A percentile compares a stretch with the other conserved stretches of the same genome.
These are phyloP conservation scores for Lasiosphaeria hispida DNA, from an alignment of 495 filamentous ascomycete species.

Conservation along the genomic window DNA sequence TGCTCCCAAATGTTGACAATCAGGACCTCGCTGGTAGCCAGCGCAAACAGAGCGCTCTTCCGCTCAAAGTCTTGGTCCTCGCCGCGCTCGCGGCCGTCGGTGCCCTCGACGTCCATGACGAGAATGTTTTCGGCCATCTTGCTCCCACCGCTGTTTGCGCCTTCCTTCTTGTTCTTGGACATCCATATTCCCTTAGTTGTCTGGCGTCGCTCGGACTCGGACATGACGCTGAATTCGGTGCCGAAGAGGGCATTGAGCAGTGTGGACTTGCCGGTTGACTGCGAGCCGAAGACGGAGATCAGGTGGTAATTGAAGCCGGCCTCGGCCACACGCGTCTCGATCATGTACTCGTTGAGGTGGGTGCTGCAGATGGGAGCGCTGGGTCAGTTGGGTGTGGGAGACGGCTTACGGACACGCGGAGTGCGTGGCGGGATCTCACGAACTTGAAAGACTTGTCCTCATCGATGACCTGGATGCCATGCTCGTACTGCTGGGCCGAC, in stretches of 20 bases:
- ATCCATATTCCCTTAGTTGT: constrained; percentile 99
- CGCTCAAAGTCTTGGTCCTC: constrained; percentile 99
- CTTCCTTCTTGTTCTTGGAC: constrained; percentile 82
- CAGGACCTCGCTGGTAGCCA: constrained; percentile 96
- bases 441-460: constrained; percentile 97
- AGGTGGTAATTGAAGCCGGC: constrained; percentile 98
- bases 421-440: constrained; percentile 25
- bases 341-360: constrained; percentile 77
- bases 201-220: constrained; percentile 82
- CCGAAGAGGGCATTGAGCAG: constrained; percentile 94
- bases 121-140: constrained; percentile 95
- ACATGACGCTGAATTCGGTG: constrained; percentile 95
- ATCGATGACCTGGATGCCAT: constrained; percentile 95
- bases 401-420: background rate
- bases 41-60: constrained; percentile 93
- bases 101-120: constrained; percentile 99
- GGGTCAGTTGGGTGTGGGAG: constrained; percentile 7
- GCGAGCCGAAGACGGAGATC: constrained; percentile 96
- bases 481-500: constrained; percentile 69
- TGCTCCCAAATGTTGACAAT: constrained; percentile 99
- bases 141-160: constrained; percentile 31
- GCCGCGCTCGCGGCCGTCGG: constrained; percentile 91
- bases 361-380: constrained; percentile 50
- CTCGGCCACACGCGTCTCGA: constrained; percentile 70
- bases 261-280: constrained; percentile 98